Conservation (phyloP, 192 early-diverging fungal genomes). For the Coemansia sp. region DNA sequence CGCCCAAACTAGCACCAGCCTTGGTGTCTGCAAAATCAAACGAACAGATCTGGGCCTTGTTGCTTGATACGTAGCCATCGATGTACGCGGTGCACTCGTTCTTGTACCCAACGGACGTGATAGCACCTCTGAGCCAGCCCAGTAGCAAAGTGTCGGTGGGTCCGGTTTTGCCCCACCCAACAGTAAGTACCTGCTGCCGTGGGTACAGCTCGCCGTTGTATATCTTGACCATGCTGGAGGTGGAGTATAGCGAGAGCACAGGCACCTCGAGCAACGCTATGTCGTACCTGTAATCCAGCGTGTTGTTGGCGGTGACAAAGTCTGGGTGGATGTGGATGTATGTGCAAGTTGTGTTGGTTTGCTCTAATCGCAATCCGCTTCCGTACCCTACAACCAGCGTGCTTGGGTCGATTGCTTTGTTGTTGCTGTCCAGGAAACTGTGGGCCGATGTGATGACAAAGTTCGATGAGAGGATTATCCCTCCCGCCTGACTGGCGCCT, state of each 20-base stretch:
- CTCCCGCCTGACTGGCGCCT: background rate
- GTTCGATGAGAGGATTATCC: background rate
- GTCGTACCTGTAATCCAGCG: slow-evolving; percentile 7
- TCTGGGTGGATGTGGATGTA: slow-evolving; percentile 10
- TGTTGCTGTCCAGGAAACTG: slow-evolving; percentile 2
- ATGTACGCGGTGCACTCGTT: slow-evolving; percentile 10
- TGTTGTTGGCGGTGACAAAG: slow-evolving; percentile 3
- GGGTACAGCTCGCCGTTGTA: slow-evolving; percentile 9
- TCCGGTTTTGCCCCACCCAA: slow-evolving; percentile 25
- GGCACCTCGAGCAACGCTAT: slow-evolving; percentile 20
- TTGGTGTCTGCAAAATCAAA: slow-evolving; percentile 4
- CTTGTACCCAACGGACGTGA: slow-evolving; percentile 7
- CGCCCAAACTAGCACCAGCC: slow-evolving; percentile 9
- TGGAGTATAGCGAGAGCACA: background rate
- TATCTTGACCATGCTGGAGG: slow-evolving; percentile 1
- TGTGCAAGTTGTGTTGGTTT: slow-evolving; percentile 5
- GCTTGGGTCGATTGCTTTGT: background rate
- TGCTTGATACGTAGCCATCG: slow-evolving; percentile 6
- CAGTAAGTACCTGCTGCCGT: slow-evolving; percentile 14
- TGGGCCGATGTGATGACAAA: background rate
- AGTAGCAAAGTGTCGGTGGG: background rate
- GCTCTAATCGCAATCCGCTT: slow-evolving; percentile 12
- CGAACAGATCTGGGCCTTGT: slow-evolving; percentile 16
- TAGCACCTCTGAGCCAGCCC: slow-evolving; percentile 5
- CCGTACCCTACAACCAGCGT: slow-evolving; percentile 13